These are phyloP conservation scores for Globisporangium spinosum DNA, from an alignment of 352 stramenopile genomes.

Conservation along the genomic window DNA sequence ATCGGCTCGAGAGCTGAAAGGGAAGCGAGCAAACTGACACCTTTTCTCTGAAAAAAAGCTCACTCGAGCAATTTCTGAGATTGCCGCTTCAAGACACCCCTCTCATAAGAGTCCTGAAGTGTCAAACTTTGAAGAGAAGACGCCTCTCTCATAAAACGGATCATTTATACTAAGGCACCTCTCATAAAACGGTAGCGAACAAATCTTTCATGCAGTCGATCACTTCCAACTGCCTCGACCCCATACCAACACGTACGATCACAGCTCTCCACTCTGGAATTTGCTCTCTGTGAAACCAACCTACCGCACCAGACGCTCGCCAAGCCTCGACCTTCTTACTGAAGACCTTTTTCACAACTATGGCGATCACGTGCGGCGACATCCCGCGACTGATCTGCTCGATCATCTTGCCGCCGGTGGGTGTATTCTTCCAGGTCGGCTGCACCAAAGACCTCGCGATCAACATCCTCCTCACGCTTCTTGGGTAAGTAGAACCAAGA, in stretches of 20 bases:
- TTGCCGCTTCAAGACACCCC: no score
- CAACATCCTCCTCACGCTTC: conserved; percentile 62
- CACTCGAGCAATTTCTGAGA: no score
- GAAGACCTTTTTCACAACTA: conserved; percentile 11
- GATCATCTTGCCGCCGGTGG: conserved; percentile 43
- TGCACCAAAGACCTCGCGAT: conserved; percentile 45
- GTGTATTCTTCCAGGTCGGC: conserved; percentile 37
- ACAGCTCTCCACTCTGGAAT: neutral
- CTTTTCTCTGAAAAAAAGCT: no score
- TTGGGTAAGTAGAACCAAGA: conserved; percentile 17
- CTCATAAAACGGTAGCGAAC: neutral
- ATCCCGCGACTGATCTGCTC: conserved; percentile 64
- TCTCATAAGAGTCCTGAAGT: no score
- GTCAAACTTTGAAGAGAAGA: no score
- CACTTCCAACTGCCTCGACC: neutral
- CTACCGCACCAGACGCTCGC: neutral
- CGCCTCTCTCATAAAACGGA: no score
- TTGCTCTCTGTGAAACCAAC: neutral
- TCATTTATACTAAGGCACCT: no score
- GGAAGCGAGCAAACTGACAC: no score
- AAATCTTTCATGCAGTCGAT: neutral
- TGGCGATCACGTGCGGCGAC: conserved; percentile 62
- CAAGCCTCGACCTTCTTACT: neutral
- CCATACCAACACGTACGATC: neutral
- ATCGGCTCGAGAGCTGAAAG: no score